Base-by-base conservation (phyloP, 2,329 filamentous ascomycete genomes). In the Aureobasidium pullulans region DNA sequence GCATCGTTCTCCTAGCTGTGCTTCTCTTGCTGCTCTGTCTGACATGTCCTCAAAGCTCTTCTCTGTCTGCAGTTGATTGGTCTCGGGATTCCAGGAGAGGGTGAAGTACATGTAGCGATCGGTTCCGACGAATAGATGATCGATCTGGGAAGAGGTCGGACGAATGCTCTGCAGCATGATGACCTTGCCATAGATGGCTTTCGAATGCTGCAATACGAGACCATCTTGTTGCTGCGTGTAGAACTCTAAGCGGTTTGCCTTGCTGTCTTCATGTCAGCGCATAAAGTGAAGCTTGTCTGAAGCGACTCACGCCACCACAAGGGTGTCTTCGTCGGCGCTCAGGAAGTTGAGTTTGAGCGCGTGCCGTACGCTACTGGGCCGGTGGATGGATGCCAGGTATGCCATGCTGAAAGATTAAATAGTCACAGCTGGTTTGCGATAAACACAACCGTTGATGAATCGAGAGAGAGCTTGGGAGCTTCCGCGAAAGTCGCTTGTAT, bases 91-190 rank as follows among this genome's bases (percentile, higher is more conserved):
- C 92, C 94, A 99, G 15, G 81, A 85, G 19, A 96, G 73, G 1
- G 90, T 96, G 72, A 97, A 96, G 75, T 96, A 97, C 67, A 91
- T 86, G 66, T 89, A 88, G 59, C 88, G 85, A 70, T 96, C 88
- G 48, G 94, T 99, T 52, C 91, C 93, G 60, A 99, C 82, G 70
- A 99, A 96, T 62, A 99, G 83, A 62, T 96, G 84, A 66, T 97
- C 91, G 49, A 86, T 90, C 5, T 80, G 74, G 31, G 86, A 85
- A 65, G 89, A 84, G 50, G 84, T 84, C 6, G 92, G 90, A 29
- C 85, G 85, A 49, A 99, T 79, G 68, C 85, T 87, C 68, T 94
- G 84, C 13, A 96, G 81, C 79, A 96, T 89, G 7, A 88, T 87
- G 65, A 97, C 86, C 65, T 88, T 89, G 70, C 93, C 94, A 71